Conservation (phyloP, 2,329 filamentous ascomycete species). For the Sordariomycetes sp. region DNA sequence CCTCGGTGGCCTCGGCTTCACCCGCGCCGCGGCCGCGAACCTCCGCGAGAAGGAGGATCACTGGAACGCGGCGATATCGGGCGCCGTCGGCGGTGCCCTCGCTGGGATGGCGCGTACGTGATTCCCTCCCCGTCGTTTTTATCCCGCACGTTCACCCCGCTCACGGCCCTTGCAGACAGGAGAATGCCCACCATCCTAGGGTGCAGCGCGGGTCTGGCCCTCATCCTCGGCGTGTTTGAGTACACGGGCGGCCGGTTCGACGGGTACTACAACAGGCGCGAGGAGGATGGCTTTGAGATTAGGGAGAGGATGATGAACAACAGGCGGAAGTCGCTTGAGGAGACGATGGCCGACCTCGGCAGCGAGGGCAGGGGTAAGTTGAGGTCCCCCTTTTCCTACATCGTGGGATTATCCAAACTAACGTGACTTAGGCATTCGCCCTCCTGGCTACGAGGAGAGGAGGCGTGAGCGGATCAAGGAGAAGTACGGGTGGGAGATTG, state of each 20-base stretch:
- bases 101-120: slow-evolving; percentile 33
- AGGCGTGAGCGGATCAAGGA: slow-evolving; percentile 70
- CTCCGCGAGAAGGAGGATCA: slow-evolving; percentile 72
- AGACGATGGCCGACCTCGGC: slow-evolving; percentile 70
- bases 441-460: slow-evolving; percentile 73
- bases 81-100: slow-evolving; percentile 61
- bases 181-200: slow-evolving; percentile 60
- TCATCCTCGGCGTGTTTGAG: slow-evolving; percentile 49
- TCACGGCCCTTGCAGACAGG: slow-evolving; percentile 13
- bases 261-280: slow-evolving; percentile 29
- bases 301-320: slow-evolving; percentile 64
- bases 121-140: neutral
- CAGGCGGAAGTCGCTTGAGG: slow-evolving; percentile 59
- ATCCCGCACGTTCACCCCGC: neutral
- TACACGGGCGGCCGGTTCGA: slow-evolving; percentile 51
- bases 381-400: neutral
- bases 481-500: slow-evolving; percentile 78
- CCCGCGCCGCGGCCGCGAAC: slow-evolving; percentile 65
- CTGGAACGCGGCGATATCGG: slow-evolving; percentile 61
- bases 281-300: slow-evolving; percentile 58
- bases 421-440: slow-evolving; percentile 53
- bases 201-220: slow-evolving; percentile 43
- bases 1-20: slow-evolving; percentile 68
- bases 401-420: neutral
- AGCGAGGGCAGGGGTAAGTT: slow-evolving; percentile 65